Evolutionary conservation across 108 stramenopile genomes (phyloP), one percentile per base, ranked within the genome.

Genomic region (Asterionellopsis glacialis): DNA sequence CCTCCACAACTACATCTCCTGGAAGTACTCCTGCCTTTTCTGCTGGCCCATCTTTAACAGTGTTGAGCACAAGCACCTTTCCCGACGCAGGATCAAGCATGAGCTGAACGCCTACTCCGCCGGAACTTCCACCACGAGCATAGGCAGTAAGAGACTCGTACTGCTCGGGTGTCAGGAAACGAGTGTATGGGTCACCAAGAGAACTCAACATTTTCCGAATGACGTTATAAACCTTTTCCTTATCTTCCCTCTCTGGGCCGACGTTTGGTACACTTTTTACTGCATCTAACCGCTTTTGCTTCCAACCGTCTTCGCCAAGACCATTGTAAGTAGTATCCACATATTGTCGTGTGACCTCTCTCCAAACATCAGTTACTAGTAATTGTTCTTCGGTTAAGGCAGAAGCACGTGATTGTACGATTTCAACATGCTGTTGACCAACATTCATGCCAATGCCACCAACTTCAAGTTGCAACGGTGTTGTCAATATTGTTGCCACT

Each of bases 101-200:
- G 4, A 83, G 68, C 51, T 80, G 82, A 21, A 83, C 76, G 1
- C 82, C 82, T 16, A 80, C 75, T 13, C 82, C 82, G 0, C 61
- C 69, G 14, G 49, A 59, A 3, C 48, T 58, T 15, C 47, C 27
- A 14, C 72, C 72, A 28, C 53, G 71, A 13, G 77, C 77, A 41
- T 79, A 79, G 11, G 69, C 50, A 15, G 77, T 79, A 50, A 79
- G 41, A 33, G 61, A 51, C 23, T 74, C 77, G 50, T 56, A 77
- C 64, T 77, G 67, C 39, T 74, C 64, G 13, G 38, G 61, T 1
- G 61, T 54, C 4, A 19, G 22, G 66, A 24, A 84, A 38, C 82
- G 57, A 9, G 82, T 84, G 51, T 84, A 84, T 22, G 79, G 82
- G 69, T 84, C 82, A 25, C 51, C 55, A 44, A 80, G 40, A 6